Evolutionary conservation across 2,329 filamentous ascomycete genomes (phyloP), one percentile per base, ranked within the genome.

Genomic region (Aspergillus sp.): DNA sequence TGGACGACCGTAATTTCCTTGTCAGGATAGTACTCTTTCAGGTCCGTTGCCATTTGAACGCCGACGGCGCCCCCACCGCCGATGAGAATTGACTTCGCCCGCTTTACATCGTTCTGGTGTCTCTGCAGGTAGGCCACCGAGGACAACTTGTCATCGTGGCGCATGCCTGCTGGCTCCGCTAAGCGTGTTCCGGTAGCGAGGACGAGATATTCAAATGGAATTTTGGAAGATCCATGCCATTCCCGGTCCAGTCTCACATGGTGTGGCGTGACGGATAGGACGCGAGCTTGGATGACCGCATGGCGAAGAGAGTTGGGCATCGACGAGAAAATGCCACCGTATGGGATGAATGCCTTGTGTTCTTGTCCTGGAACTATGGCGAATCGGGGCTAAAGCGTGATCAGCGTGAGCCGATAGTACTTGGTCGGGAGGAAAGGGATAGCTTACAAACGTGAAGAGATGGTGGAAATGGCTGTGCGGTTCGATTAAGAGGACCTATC

Each of bases 61-160:
- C 78, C 78, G 0, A 80, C 78, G 1, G 78, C 78, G 1, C 78
- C 78, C 3, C 76, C 77, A 2, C 78, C 78, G 2, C 71, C 69
- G n/a, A 75, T 67, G 6, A 71, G 23, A 46, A 71, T 68, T 0
- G 67, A 70, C 25, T 62, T 59, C 11, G 66, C 58, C 13, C 47
- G 49, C 45, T 68, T 65, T 3, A 70, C 58, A 25, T 62, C 61
- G 1, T 57, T 58, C 46, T 71, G 69, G 55, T 71, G 68, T 4
- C 57, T 63, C 23, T 65, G 65, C 3, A 71, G 57, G 48, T 71
- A 71, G 4, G 63, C 46, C 5, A 70, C 62, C 0, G 67, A 71
- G 2, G 69, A 65, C 3, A 50, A 47, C 38, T 71, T 71, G 17
- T 71, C 69, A 20, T 70, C 63, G 19, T 63, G 40, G 4, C 58